These are phyloP conservation scores for Nigrospora sphaerica DNA, from an alignment of 2,329 filamentous ascomycete genomes.

Conservation along the genomic window DNA sequence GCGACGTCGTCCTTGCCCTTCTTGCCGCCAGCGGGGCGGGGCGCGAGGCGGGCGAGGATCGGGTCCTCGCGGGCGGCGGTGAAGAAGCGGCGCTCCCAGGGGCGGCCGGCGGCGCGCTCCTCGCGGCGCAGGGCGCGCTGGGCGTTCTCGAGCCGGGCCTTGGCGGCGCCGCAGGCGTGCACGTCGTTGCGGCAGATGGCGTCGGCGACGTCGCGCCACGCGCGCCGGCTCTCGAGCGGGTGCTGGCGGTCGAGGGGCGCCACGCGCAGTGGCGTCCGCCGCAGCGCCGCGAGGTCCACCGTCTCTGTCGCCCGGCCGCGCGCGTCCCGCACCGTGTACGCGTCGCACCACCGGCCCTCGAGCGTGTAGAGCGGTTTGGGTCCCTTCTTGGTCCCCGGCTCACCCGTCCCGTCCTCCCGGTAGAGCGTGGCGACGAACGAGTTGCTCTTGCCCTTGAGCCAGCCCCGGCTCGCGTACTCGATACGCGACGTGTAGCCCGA, in stretches of 20 bases:
- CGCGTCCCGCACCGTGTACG: conserved; percentile 66
- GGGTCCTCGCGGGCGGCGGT: conserved; percentile 9
- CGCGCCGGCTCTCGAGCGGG: conserved; percentile 77
- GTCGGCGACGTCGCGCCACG: conserved; percentile 79
- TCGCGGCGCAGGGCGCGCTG: conserved; percentile 46
- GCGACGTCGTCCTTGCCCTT: neutral
- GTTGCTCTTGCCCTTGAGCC: conserved; percentile 95
- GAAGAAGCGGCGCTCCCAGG: conserved; percentile 17
- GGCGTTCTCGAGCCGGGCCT: conserved; percentile 82
- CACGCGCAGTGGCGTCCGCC: conserved; percentile 62
- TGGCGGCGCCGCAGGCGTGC: conserved; percentile 70
- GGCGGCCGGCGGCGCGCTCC: conserved; percentile 11
- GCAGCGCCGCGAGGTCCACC: conserved; percentile 51
- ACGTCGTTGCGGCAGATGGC: conserved; percentile 79
- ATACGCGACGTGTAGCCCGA: conserved; percentile 84
- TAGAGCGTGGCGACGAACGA: conserved; percentile 72
- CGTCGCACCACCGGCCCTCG: conserved; percentile 84
- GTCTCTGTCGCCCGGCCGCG: conserved; percentile 49
- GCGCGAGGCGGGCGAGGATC: conserved; percentile 9
- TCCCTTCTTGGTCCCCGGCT: too few relatives aligned
- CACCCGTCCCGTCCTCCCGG: conserved; percentile 59
- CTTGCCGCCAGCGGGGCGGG: neutral
- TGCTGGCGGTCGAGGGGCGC: conserved; percentile 73
- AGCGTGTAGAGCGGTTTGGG: conserved; percentile 66
- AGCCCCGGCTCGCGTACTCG: conserved; percentile 89